These are phyloP conservation scores for Phytophthora brassicae DNA, from an alignment of 352 stramenopile genomes.

Conservation along the genomic window DNA sequence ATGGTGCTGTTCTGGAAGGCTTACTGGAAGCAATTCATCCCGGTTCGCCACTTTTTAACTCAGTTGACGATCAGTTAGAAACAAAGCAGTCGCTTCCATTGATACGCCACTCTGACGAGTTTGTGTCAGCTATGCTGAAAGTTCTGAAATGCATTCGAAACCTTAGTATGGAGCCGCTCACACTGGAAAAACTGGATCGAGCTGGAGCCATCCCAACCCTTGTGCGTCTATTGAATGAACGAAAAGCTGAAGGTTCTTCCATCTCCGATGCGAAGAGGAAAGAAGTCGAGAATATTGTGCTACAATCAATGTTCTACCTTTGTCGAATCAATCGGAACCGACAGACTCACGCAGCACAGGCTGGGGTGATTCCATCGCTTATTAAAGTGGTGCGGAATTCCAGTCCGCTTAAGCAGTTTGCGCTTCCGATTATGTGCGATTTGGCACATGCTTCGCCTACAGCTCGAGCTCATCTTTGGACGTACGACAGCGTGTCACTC, in stretches of 20 bases:
- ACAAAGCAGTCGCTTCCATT: conserved; percentile 12
- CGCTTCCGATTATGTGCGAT: conserved; percentile 91
- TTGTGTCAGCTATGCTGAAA: conserved; percentile 69
- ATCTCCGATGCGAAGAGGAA: conserved; percentile 53
- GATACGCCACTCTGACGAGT: conserved; percentile 46
- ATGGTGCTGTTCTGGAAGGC: conserved; percentile 73
- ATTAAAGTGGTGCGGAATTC: conserved; percentile 81
- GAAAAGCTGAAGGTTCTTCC: conserved; percentile 29
- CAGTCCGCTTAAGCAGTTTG: conserved; percentile 91
- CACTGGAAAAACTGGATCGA: conserved; percentile 87
- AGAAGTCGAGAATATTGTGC: conserved; percentile 90
- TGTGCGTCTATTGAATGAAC: conserved; percentile 72
- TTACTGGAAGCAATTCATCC: conserved; percentile 59
- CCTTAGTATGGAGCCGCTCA: conserved; percentile 90
- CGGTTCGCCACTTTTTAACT: conserved; percentile 15
- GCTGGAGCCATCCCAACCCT: conserved; percentile 87
- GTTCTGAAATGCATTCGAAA: conserved; percentile 88
- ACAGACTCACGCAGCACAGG: conserved; percentile 87
- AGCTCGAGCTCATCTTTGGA: conserved; percentile 84
- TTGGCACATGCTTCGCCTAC: conserved; percentile 88
- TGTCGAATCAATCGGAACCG: conserved; percentile 92
- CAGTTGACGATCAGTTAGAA: conserved; percentile 7
- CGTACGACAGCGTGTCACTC: conserved; percentile 75
- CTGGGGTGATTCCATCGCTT: conserved; percentile 90
- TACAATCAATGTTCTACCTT: conserved; percentile 93